phyloP scores from a whole-genome alignment of 2,329 filamentous ascomycete genomes.

The Trichoderma guizhouense region DNA sequence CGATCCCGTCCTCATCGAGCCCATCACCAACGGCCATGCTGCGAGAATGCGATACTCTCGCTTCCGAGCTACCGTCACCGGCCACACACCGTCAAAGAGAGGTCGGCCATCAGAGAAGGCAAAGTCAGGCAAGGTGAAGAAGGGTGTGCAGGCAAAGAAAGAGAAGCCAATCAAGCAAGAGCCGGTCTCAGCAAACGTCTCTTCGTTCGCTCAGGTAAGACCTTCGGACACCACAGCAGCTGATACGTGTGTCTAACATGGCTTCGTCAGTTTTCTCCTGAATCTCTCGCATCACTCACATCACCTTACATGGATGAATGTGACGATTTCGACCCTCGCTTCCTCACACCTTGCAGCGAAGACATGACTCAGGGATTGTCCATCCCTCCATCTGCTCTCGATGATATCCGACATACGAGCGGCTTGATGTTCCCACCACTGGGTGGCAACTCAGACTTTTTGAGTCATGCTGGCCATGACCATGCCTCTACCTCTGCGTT shows the following conservation, averaged over 20 bases:
- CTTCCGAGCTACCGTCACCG: slow-evolving; percentile 47
- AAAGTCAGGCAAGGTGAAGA: slow-evolving; percentile 46
- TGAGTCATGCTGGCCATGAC: slow-evolving; percentile 29
- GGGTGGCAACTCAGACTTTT: slow-evolving; percentile 28
- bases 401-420: slow-evolving; percentile 22
- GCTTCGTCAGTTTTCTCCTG: slow-evolving; percentile 36
- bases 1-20: slow-evolving; percentile 50
- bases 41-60: slow-evolving; percentile 59
- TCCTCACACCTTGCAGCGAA: slow-evolving; percentile 56
- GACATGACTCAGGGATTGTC: slow-evolving; percentile 36
- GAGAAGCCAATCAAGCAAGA: slow-evolving; percentile 42
- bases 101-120: slow-evolving; percentile 42
- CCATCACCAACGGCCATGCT: slow-evolving; percentile 59
- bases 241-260: slow-evolving; percentile 20
- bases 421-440: slow-evolving; percentile 16
- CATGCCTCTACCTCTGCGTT: slow-evolving; percentile 36
- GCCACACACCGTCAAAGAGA: slow-evolving; percentile 47
- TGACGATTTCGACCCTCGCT: slow-evolving; percentile 38
- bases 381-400: slow-evolving; percentile 30
- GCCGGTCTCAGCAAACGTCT: slow-evolving; percentile 23
- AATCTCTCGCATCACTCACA: slow-evolving; percentile 30
- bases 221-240: not conserved
- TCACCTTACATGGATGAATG: slow-evolving; percentile 37
- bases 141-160: slow-evolving; percentile 32
- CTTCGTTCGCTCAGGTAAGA: not conserved